Percentiles rank a stretch among this genome's conserved stretches.
Conservation (phyloP, 108 stramenopile species). For the Chaetoceros muelleri region DNA sequence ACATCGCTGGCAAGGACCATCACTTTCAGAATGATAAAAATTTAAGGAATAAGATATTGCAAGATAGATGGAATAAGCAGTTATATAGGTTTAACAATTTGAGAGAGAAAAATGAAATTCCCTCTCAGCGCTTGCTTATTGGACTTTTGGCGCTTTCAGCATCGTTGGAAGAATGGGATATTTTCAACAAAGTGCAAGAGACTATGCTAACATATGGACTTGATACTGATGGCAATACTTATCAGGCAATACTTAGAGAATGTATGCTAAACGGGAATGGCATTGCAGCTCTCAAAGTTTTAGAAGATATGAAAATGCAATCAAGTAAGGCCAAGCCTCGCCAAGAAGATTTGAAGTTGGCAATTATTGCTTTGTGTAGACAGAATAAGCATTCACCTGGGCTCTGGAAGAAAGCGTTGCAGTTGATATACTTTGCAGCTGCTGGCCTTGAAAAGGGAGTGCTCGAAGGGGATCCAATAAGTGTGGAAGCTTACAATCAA, state of each 20-base stretch:
- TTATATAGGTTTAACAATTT: neutral
- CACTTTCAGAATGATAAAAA: no score
- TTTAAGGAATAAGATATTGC: neutral
- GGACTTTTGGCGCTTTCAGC: neutral
- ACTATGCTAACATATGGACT: neutral
- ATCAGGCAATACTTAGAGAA: neutral
- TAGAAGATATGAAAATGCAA: neutral
- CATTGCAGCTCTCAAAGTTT: neutral
- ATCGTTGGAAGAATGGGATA: neutral
- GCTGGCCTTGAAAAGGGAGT: neutral
- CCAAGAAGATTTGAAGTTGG: neutral
- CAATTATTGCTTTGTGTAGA: neutral
- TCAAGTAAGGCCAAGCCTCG: neutral
- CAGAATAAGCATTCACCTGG: neutral
- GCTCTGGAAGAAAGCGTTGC: neutral
- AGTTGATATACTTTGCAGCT: neutral
- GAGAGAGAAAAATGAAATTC: neutral
- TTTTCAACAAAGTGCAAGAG: neutral
- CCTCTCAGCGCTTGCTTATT: neutral
- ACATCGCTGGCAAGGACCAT: no score
- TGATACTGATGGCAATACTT: neutral
- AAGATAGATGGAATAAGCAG: neutral
- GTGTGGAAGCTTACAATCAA: neutral
- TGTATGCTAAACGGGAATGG: neutral
- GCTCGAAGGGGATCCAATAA: neutral